These are phyloP conservation scores for Galerina sulciceps DNA, from an alignment of 768 basidiomycete genomes.

Conservation along the genomic window DNA sequence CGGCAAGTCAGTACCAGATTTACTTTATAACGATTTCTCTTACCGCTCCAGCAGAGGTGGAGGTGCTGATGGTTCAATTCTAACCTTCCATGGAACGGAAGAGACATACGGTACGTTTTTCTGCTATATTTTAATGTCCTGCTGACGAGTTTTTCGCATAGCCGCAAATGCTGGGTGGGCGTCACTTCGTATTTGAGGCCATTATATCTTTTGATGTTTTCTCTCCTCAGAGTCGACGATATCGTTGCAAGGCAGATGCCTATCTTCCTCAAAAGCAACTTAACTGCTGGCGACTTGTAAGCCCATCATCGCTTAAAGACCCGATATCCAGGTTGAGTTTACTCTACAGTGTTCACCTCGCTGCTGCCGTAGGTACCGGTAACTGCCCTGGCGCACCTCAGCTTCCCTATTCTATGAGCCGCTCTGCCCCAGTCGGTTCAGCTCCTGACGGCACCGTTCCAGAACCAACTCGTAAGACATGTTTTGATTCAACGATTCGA, in stretches of 20 bases:
- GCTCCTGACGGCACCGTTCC: conserved; percentile 27
- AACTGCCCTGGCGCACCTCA: conserved; percentile 41
- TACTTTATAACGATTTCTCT: neutral
- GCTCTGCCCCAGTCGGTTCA: conserved; percentile 21
- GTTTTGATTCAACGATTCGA: no score
- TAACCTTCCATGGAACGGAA: conserved; percentile 26
- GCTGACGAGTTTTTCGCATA: neutral
- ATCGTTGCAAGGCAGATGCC: conserved; percentile 15
- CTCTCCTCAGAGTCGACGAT: conserved; percentile 12
- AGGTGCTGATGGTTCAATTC: conserved; percentile 32
- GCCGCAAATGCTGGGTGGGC: conserved; percentile 21
- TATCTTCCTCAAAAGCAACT: conserved; percentile 14
- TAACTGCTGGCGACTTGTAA: conserved; percentile 22
- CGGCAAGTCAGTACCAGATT: conserved; percentile 13
- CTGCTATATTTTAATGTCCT: no score
- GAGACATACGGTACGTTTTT: conserved; percentile 11
- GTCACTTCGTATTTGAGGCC: neutral
- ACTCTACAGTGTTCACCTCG: conserved; percentile 21
- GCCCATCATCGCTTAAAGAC: neutral
- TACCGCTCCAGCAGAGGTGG: conserved; percentile 15
- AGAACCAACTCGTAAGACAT: conserved; percentile 12
- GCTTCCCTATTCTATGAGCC: conserved; percentile 33
- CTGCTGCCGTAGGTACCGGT: conserved; percentile 26
- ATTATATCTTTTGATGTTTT: neutral
- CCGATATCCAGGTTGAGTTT: neutral